These are phyloP conservation scores for Iberis amara DNA, from an alignment of 441 rosid genomes.

Conservation along the genomic window DNA sequence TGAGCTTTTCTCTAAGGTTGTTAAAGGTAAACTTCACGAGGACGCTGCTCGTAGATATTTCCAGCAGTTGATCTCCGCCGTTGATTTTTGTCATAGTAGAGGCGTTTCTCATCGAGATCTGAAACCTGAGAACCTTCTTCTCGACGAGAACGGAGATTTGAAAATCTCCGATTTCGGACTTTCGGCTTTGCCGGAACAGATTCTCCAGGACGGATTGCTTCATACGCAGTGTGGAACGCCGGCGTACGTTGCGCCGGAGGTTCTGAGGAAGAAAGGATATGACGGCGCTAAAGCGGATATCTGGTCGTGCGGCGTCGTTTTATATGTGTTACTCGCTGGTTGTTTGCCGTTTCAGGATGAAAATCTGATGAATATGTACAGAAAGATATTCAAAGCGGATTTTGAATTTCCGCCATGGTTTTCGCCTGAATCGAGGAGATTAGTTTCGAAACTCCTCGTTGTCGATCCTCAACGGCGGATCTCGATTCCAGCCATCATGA, in stretches of 20 bases:
- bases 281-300: constrained; percentile 69
- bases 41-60: constrained; percentile 62
- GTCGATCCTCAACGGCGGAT: constrained; percentile 51
- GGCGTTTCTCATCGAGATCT: constrained; percentile 78
- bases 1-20: constrained; percentile 69
- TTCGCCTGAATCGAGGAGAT: constrained; percentile 46
- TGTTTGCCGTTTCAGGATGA: constrained; percentile 68
- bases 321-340: constrained; percentile 71
- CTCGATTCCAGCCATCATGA: constrained; percentile 53
- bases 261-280: constrained; percentile 65
- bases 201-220: constrained; percentile 56
- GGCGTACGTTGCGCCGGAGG: constrained; percentile 83
- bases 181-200: constrained; percentile 70
- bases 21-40: constrained; percentile 56
- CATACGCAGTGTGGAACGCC: constrained; percentile 88
- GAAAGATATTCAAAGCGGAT: constrained; percentile 58
- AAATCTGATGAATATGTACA: constrained; percentile 67
- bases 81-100: constrained; percentile 79
- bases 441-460: constrained; percentile 55
- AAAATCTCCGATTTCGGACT: constrained; percentile 79
- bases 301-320: constrained; percentile 82
- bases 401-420: constrained; percentile 69
- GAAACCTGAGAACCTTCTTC: constrained; percentile 69
- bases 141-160: constrained; percentile 63
- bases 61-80: constrained; percentile 72